These are phyloP conservation scores for Acanthamoeba lenticulata DNA, from an alignment of 208 protist species.

Conservation along the genomic window DNA sequence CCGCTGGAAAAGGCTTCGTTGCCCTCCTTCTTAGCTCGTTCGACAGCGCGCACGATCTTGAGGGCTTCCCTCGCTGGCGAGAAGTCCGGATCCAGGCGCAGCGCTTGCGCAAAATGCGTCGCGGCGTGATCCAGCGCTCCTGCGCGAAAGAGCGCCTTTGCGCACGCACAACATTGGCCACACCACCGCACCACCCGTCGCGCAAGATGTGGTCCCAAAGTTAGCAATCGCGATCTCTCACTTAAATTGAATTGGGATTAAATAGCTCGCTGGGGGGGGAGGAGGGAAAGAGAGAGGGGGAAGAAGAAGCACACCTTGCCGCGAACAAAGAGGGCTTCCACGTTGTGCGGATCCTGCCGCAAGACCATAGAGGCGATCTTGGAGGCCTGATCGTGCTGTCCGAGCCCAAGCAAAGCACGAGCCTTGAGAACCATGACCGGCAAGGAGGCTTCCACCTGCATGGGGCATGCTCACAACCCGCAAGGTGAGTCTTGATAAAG, in stretches of 20 bases:
- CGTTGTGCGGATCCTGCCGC: constrained; percentile 71
- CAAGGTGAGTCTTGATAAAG: too few species aligned
- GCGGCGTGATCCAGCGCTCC: constrained; percentile 66
- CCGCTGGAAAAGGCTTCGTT: constrained; percentile 77
- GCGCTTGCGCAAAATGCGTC: constrained; percentile 67
- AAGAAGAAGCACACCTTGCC: not conserved
- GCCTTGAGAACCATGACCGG: constrained; percentile 44
- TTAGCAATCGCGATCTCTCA: too few species aligned
- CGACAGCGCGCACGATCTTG: constrained; percentile 65
- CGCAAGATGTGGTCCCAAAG: too few species aligned
- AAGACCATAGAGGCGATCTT: constrained; percentile 71
- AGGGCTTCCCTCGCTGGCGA: constrained; percentile 48
- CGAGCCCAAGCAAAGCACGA: constrained; percentile 49
- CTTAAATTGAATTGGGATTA: too few species aligned
- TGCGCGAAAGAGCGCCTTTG: constrained; percentile 69
- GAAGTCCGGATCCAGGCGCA: constrained; percentile 78
- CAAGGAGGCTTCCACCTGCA: constrained; percentile 22
- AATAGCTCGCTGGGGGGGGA: not conserved
- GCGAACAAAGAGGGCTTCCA: constrained; percentile 69
- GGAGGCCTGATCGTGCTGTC: constrained; percentile 70
- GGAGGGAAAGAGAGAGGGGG: too few species aligned
- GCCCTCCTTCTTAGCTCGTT: constrained; percentile 76
- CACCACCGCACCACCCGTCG: too few species aligned
- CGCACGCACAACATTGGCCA: too few species aligned
- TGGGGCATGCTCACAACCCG: too few species aligned